Evolutionary conservation across 2,329 filamentous ascomycete species (phyloP).

Genomic region (Aspergillus sp.): DNA sequence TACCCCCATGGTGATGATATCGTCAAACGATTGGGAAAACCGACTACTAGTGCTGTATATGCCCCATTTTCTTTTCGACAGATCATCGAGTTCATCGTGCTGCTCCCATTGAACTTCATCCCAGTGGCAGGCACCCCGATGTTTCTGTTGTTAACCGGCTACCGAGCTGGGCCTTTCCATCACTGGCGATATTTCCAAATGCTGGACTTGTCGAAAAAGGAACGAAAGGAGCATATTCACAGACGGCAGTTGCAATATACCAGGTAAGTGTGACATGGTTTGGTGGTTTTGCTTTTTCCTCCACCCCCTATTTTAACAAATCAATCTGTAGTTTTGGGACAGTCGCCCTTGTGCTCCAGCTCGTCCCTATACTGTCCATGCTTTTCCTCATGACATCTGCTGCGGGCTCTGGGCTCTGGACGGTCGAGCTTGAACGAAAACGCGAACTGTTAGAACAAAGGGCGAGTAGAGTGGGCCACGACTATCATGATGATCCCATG

Average conservation of each 20-base stretch:
- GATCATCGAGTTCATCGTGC: conserved; percentile 75
- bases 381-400: conserved; percentile 88
- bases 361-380: conserved; percentile 89
- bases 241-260: conserved; percentile 75
- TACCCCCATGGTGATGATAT: conserved; percentile 65
- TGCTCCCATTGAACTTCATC: conserved; percentile 80
- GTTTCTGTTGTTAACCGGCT: conserved; percentile 84
- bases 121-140: conserved; percentile 77
- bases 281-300: not conserved
- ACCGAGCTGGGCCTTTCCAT: conserved; percentile 78
- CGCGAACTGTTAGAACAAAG: conserved; percentile 23
- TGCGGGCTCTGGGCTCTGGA: conserved; percentile 82
- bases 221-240: conserved; percentile 66
- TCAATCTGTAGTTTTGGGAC: conserved; percentile 63
- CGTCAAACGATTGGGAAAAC: conserved; percentile 76
- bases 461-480: conserved; percentile 17
- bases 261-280: conserved; percentile 50
- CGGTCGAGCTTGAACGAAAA: conserved; percentile 67
- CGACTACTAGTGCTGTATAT: conserved; percentile 71
- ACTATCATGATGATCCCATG: conserved; percentile 32
- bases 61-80: conserved; percentile 88
- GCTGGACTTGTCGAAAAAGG: conserved; percentile 66
- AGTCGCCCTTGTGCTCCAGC: conserved; percentile 74
- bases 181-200: conserved; percentile 90
- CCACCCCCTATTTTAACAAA: not conserved